Base-by-base conservation (phyloP, 2,329 filamentous ascomycete species). In the Diplodia corticola region DNA sequence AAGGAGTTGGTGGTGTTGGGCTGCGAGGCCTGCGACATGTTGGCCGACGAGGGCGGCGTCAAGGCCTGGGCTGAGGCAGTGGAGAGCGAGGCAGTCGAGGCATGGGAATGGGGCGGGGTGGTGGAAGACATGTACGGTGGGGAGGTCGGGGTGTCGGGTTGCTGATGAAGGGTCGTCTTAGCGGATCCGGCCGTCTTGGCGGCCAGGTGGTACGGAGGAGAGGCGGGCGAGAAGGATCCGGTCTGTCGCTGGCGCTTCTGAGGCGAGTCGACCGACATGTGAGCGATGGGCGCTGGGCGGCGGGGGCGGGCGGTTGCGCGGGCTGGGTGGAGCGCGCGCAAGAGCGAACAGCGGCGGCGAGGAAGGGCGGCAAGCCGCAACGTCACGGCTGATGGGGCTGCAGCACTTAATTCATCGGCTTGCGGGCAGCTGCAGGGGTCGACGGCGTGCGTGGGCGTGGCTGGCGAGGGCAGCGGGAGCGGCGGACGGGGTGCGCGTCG, bases 91-190 rank as follows among this genome's bases (percentile, higher is more conserved):
- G 66, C 57, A 68, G 69, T 72, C 63, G 71, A 65, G 40, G 61
- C 64, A 63, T 66, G 35, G 26, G 64, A 61, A 17, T 48, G 33
- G n/a, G 26, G 37, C 77, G 78, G 77, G 73, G 79, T 77, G 79
- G 74, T 78, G 71, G 80, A 80, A 74, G 80, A 80, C 77, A 79
- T 78, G 67, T 79, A 79, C 64, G 81, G 80, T 64, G 80, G 80
- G 26, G 80, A 81, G 44, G 80, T 82, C 64, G 81, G 81, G 10
- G 81, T 83, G 70, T 81, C 80, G 55, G 80, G 80, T 61, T 79
- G 76, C 61, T 74, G 70, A 44, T 63, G 30, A 68, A 78, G 76
- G 72, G 74, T 72, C 69, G 72, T 69, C 74, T 80, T 80, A 76
- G 77, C 78, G 69, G 79, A 72, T 33, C 70, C 73, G 73, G 69